Evolutionary conservation across 768 basidiomycete species (phyloP).

Genomic region (Lentinula aciculospora): DNA sequence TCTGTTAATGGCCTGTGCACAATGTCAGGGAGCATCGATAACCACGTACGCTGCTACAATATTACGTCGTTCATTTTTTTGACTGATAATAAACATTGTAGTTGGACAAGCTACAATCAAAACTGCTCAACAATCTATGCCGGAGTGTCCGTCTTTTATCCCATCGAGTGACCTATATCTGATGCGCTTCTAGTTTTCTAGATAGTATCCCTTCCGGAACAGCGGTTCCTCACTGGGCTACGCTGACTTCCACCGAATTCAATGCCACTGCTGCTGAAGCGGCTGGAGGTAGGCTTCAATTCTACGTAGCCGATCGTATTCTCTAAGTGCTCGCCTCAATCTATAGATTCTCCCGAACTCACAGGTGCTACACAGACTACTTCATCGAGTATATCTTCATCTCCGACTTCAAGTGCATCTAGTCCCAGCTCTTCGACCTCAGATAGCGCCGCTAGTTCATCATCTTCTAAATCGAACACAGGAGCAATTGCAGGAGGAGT

Average conservation of each 20-base stretch:
- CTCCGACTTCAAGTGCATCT: not conserved
- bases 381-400: not conserved
- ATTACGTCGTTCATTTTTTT: not conserved
- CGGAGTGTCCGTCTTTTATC: not conserved
- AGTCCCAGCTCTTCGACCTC: too few relatives aligned
- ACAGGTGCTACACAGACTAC: constrained; percentile 2
- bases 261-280: constrained; percentile 1
- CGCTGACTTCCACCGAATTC: not conserved
- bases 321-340: not conserved
- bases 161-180: not conserved
- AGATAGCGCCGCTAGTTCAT: not conserved
- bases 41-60: not conserved
- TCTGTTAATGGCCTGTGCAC: constrained; percentile 4
- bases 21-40: not conserved
- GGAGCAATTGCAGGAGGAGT: constrained; percentile 22
- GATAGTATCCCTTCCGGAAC: constrained; percentile 2
- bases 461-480: constrained; percentile 12
- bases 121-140: constrained; percentile 1
- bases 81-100: not conserved
- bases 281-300: not conserved
- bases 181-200: not conserved
- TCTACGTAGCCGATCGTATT: not conserved
- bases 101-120: not conserved
- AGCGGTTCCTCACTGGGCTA: constrained; percentile 3
- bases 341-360: constrained; percentile 13